Evolutionary conservation across 106 monocot genomes (phyloP).

Genomic region (Triglochin maritima): DNA sequence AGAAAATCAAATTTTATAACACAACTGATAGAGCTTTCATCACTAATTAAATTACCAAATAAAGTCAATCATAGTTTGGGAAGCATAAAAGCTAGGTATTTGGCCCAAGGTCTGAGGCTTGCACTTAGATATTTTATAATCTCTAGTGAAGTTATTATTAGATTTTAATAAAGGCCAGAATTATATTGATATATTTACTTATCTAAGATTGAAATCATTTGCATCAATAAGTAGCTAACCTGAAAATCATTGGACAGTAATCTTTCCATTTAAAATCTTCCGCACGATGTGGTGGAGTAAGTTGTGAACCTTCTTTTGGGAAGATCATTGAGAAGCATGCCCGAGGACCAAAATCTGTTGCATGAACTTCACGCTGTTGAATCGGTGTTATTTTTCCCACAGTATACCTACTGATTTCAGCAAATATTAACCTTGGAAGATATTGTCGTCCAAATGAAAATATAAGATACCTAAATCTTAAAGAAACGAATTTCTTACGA

Average conservation of each 20-base stretch:
- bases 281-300: conserved; percentile 67
- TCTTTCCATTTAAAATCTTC: conserved; percentile 99
- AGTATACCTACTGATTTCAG: conserved; percentile 50
- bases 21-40: not conserved
- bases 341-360: conserved; percentile 80
- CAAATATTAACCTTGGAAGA: not conserved
- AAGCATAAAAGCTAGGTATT: too few relatives aligned
- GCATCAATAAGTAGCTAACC: conserved; percentile 20
- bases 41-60: not conserved
- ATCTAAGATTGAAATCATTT: too few relatives aligned
- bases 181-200: too few relatives aligned
- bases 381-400: conserved; percentile 99
- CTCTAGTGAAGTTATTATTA: too few relatives aligned
- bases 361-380: conserved; percentile 77
- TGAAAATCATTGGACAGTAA: conserved; percentile 97
- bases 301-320: conserved; percentile 68
- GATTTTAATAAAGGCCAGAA: too few relatives aligned
- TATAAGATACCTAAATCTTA: too few relatives aligned
- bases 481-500: not conserved
- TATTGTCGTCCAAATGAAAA: too few relatives aligned
- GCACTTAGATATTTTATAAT: too few relatives aligned
- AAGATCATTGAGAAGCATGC: conserved; percentile 98
- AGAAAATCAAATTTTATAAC: not conserved
- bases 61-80: not conserved
- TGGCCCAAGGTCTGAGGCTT: too few relatives aligned